phyloP scores from a whole-genome alignment of 2,329 filamentous ascomycete genomes.

The Elsinoe perseae region DNA sequence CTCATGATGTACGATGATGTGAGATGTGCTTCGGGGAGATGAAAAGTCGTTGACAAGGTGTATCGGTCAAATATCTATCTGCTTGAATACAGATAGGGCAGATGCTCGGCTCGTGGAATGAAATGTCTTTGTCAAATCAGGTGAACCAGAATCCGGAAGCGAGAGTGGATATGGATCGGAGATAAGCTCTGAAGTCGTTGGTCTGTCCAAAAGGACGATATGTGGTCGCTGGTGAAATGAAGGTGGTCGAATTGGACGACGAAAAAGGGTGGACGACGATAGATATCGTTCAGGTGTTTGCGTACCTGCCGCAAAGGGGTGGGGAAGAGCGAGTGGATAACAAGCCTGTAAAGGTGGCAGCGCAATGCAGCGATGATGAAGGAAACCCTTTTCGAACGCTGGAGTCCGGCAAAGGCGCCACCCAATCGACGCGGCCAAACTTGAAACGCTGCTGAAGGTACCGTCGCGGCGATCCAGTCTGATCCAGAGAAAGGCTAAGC shows the following conservation, averaged over 20 bases:
- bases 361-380: not conserved
- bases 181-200: not conserved
- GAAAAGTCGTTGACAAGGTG: constrained; percentile 5
- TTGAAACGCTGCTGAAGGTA: constrained; percentile 2
- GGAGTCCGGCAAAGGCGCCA: not conserved
- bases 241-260: constrained; percentile 4
- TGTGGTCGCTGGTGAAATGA: not conserved
- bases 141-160: constrained; percentile 1
- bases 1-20: constrained; percentile 11
- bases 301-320: constrained; percentile 14
- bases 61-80: not conserved
- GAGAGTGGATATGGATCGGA: not conserved
- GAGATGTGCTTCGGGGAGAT: not conserved
- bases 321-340: constrained; percentile 8
- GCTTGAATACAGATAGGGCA: not conserved
- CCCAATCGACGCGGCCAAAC: not conserved
- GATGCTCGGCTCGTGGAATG: not conserved
- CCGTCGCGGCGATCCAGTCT: not conserved
- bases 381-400: not conserved
- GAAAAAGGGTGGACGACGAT: not conserved
- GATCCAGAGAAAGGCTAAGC: not conserved
- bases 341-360: constrained; percentile 11
- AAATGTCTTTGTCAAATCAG: not conserved
- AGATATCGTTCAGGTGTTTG: not conserved
- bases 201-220: no score